Conservation (phyloP, 805 yeast genomes). For the Saturnispora bothae region DNA sequence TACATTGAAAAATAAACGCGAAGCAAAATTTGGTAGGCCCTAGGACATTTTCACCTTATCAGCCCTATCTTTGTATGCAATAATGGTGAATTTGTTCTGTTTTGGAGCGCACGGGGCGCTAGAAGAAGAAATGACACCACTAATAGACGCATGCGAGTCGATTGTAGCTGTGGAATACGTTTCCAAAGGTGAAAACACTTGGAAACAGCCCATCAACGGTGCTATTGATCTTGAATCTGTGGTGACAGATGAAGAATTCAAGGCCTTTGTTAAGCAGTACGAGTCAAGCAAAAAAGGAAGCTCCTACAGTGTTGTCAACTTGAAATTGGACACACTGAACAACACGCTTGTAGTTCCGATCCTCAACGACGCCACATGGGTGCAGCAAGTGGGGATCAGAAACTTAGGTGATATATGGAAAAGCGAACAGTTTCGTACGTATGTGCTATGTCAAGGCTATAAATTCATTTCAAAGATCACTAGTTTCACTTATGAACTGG, state of each 20-base stretch:
- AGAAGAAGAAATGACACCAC: not conserved
- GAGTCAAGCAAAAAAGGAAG: not conserved
- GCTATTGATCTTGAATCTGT: not conserved
- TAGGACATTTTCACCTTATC: too few relatives aligned
- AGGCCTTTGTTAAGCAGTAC: not conserved
- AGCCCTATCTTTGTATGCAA: not conserved
- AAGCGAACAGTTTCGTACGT: constrained; percentile 2
- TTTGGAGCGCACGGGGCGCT: not conserved
- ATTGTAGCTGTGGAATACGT: not conserved
- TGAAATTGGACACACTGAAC: constrained; percentile 1
- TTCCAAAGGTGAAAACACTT: not conserved
- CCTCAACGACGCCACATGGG: not conserved
- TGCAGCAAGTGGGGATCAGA: not conserved
- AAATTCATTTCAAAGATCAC: not conserved
- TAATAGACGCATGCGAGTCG: not conserved
- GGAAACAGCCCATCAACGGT: not conserved
- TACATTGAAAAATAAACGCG: too few relatives aligned
- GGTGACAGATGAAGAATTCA: constrained; percentile 3
- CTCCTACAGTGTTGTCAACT: not conserved
- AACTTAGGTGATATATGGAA: constrained; percentile 5
- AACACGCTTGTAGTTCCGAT: constrained; percentile 1
- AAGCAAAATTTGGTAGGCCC: too few relatives aligned
- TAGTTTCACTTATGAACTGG: not conserved
- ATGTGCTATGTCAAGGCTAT: constrained; percentile 1
- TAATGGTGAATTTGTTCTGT: not conserved